Conservation (phyloP, 139 green algal genomes). For the Coccomyxa sp. region DNA sequence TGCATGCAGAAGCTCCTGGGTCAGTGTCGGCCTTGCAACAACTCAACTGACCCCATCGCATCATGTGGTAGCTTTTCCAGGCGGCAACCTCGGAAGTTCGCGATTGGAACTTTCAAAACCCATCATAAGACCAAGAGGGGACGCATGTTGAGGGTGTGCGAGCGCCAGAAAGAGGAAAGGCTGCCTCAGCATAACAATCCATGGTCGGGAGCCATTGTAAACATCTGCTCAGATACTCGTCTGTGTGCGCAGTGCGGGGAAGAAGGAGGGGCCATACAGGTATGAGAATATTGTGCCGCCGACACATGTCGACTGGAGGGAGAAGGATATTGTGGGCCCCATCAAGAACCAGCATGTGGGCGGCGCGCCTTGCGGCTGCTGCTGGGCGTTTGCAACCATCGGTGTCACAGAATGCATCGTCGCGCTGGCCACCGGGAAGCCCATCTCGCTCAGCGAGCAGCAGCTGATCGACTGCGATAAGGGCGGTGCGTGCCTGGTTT, state of each 20-base stretch:
- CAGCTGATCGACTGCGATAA: conserved; percentile 42
- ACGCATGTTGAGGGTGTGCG: no score
- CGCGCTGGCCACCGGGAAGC: conserved; percentile 17
- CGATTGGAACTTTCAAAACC: background rate
- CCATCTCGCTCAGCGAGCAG: conserved; percentile 31
- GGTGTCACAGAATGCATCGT: conserved; percentile 28
- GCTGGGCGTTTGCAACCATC: conserved; percentile 33
- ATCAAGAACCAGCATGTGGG: conserved; percentile 91
- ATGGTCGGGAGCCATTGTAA: background rate
- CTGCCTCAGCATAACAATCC: no score
- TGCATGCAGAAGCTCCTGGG: no score
- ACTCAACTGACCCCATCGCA: no score
- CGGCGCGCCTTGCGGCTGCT: conserved; percentile 32
- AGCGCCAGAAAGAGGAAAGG: no score
- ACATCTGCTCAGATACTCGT: background rate
- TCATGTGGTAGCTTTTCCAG: no score
- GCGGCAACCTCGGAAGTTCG: no score
- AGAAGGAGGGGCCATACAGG: conserved; percentile 26
- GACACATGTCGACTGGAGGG: conserved; percentile 69
- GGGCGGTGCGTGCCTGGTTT: conserved; percentile 4
- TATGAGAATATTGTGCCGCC: conserved; percentile 28
- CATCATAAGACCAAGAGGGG: no score
- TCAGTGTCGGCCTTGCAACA: no score
- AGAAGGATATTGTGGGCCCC: conserved; percentile 67
- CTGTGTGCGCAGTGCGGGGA: background rate